A percentile compares a stretch with the other conserved stretches of the same genome.
Evolutionary conservation across 2,329 filamentous ascomycete genomes (phyloP).

Genomic region (Colletotrichum sp.): DNA sequence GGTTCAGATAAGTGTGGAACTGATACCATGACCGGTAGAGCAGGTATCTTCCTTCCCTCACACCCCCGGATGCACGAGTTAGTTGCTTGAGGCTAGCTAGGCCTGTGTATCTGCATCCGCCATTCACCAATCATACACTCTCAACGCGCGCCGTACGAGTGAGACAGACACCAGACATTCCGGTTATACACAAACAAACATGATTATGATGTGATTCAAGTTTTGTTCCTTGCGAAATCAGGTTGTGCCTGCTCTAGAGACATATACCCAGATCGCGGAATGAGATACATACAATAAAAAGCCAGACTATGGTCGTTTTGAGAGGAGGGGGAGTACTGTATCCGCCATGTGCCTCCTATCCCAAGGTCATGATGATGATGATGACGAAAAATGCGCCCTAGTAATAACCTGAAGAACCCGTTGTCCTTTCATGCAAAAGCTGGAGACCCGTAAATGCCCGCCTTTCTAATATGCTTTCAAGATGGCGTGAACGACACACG

Average conservation of each 20-base stretch:
- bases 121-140: not conserved
- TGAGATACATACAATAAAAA: not conserved
- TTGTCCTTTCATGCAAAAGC: not conserved
- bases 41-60: not conserved
- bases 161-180: not conserved
- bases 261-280: not conserved
- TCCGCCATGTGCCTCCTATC: slow-evolving; percentile 16
- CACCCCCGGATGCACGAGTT: not conserved
- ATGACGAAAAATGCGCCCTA: not conserved
- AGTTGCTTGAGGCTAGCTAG: not conserved
- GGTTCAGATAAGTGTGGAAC: not conserved
- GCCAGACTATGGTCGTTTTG: not conserved
- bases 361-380: not conserved
- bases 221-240: not conserved
- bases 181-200: not conserved
- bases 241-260: not conserved
- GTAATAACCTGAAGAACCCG: not conserved
- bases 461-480: slow-evolving; percentile 12
- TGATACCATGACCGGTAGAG: not conserved
- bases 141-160: not conserved
- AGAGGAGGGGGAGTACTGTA: slow-evolving; percentile 21
- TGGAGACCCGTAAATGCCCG: not conserved
- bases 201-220: not conserved
- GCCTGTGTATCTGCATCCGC: not conserved
- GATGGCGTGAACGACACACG: not conserved